phyloP scores from a whole-genome alignment of 2,329 filamentous ascomycete species.

The Cladosporium phlei region DNA sequence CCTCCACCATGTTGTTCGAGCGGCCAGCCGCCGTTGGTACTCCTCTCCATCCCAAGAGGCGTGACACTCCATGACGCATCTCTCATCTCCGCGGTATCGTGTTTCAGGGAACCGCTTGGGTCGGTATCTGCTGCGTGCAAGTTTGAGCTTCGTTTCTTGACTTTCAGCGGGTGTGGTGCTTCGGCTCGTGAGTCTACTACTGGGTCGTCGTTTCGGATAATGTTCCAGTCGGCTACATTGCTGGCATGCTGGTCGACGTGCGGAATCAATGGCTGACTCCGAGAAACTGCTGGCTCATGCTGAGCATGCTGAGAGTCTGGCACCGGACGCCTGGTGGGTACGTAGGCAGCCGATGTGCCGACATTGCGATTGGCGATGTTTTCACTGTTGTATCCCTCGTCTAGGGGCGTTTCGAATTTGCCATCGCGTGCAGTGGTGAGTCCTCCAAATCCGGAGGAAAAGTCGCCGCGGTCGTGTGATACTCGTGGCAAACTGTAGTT shows the following conservation, averaged over 20 bases:
- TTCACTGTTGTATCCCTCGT: conserved; percentile 47
- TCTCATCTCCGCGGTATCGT: neutral
- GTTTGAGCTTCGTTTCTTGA: conserved; percentile 3
- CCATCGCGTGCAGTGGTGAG: neutral
- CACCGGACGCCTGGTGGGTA: neutral
- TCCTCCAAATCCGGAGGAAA: conserved; percentile 3
- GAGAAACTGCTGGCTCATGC: neutral
- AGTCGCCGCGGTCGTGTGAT: conserved; percentile 2
- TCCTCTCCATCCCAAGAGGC: conserved; percentile 1
- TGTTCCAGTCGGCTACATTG: conserved; percentile 12
- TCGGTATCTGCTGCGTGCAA: neutral
- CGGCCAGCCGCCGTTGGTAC: neutral
- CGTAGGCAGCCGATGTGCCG: neutral
- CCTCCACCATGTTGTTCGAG: neutral
- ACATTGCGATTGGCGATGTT: conserved; percentile 61
- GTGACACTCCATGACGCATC: conserved; percentile 5
- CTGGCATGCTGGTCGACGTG: conserved; percentile 6
- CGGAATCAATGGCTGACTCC: conserved; percentile 9
- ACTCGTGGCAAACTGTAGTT: conserved; percentile 3
- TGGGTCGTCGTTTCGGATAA: conserved; percentile 2
- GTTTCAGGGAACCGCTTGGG: neutral
- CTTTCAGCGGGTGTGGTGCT: conserved; percentile 1
- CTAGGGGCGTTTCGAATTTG: neutral
- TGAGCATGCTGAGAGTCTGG: neutral
- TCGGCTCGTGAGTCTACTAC: neutral